A percentile compares a stretch with the other conserved stretches of the same genome.
These are phyloP conservation scores for Gigaspora rosea DNA, from an alignment of 192 early-diverging fungal species.

Conservation along the genomic window DNA sequence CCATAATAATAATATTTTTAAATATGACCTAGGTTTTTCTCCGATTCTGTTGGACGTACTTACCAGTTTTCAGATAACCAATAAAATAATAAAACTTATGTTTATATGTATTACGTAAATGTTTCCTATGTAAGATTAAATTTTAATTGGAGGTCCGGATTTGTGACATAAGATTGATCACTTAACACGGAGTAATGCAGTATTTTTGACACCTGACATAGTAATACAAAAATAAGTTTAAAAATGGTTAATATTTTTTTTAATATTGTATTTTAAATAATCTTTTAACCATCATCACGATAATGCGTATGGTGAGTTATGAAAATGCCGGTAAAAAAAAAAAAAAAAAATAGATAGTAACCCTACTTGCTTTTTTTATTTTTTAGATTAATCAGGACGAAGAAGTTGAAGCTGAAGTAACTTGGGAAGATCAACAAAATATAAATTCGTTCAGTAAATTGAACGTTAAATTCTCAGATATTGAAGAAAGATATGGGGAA, in stretches of 20 bases:
- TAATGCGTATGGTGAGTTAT: not conserved
- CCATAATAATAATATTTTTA: no score
- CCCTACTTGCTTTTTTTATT: not conserved
- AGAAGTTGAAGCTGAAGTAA: constrained; percentile 87
- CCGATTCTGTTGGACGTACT: no score
- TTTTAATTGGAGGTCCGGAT: no score
- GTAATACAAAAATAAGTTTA: not conserved
- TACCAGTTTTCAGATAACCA: no score
- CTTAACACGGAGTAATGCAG: no score
- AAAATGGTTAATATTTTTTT: not conserved
- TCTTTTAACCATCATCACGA: no score
- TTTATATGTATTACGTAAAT: no score
- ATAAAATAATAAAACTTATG: no score
- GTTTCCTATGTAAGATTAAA: no score
- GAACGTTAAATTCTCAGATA: constrained; percentile 71
- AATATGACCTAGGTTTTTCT: no score
- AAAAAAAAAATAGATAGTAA: not conserved
- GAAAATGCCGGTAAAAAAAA: not conserved
- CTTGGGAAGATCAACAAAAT: constrained; percentile 96
- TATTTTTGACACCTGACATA: not conserved
- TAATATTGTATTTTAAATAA: not conserved
- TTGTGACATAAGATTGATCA: no score
- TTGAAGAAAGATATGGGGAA: constrained; percentile 79
- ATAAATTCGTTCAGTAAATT: constrained; percentile 94
- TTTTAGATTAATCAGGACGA: constrained; percentile 60